Percentiles rank a stretch among this genome's conserved stretches.
Conservation (phyloP, 164 flowering plant species). For the Tetracentron sinense region DNA sequence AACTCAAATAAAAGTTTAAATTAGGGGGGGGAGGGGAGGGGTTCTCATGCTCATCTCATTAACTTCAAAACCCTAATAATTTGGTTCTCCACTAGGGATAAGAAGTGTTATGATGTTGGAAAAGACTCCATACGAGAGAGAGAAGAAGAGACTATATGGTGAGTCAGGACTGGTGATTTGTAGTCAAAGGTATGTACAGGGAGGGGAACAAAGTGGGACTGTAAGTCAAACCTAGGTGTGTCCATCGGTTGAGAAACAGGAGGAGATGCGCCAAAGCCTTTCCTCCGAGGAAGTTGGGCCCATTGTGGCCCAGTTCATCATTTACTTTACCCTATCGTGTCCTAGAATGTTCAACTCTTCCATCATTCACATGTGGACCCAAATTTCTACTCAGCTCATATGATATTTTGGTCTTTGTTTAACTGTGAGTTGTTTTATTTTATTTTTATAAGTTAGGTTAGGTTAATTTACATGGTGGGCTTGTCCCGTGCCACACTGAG, state of each 20-base stretch:
- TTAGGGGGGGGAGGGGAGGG: conserved; percentile 2
- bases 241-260: background rate
- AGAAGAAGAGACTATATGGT: conserved; percentile 4
- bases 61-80: conserved; percentile 38
- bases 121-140: conserved; percentile 9
- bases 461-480: no score
- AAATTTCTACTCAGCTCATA: no score
- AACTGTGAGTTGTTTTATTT: no score
- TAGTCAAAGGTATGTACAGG: conserved; percentile 3
- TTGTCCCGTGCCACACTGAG: no score
- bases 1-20: background rate
- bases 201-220: background rate
- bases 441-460: no score
- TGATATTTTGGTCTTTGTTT: no score
- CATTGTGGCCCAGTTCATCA: no score
- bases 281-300: background rate
- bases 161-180: conserved; percentile 4
- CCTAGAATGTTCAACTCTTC: no score
- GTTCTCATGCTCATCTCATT: conserved; percentile 30
- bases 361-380: no score
- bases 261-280: conserved; percentile 8
- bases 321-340: no score
- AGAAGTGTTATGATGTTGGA: conserved; percentile 15
- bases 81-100: conserved; percentile 38
- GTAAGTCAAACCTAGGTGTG: conserved; percentile 12